phyloP scores from a whole-genome alignment of 225 moss, liverwort and hornwort species.

The Climacium dendroides region DNA sequence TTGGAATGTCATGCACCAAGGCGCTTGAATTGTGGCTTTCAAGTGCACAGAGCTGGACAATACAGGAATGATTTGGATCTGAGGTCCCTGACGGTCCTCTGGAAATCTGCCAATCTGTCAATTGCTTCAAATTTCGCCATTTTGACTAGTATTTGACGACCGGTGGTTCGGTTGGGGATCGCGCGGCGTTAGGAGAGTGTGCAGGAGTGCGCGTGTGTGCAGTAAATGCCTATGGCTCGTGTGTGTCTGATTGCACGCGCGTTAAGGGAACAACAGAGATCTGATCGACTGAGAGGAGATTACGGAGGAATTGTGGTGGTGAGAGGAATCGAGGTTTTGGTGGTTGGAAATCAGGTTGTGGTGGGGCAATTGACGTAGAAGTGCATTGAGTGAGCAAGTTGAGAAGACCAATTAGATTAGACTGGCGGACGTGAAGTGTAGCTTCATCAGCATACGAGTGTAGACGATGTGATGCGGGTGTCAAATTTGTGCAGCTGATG shows the following conservation, averaged over 20 bases:
- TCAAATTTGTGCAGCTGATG: neutral
- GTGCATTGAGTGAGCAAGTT: neutral
- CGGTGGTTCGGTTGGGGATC: neutral
- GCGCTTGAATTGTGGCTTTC: neutral
- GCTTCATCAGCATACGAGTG: neutral
- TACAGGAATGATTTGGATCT: neutral
- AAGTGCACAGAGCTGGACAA: neutral
- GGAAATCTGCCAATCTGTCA: neutral
- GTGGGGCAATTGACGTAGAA: neutral
- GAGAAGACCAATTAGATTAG: neutral
- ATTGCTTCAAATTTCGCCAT: neutral
- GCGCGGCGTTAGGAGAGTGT: neutral
- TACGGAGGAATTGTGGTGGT: neutral
- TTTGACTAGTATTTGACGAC: neutral
- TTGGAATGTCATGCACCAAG: neutral
- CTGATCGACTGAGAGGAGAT: neutral
- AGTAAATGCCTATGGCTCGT: neutral
- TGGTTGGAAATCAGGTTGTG: neutral
- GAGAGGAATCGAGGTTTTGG: neutral
- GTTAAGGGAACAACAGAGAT: neutral
- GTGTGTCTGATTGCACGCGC: neutral
- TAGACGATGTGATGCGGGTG: neutral
- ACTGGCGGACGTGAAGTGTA: neutral
- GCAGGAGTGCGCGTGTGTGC: neutral
- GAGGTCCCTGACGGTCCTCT: neutral